These are phyloP conservation scores for Galeopsis tetrahit DNA, from an alignment of 257 asterid species.

Conservation along the genomic window DNA sequence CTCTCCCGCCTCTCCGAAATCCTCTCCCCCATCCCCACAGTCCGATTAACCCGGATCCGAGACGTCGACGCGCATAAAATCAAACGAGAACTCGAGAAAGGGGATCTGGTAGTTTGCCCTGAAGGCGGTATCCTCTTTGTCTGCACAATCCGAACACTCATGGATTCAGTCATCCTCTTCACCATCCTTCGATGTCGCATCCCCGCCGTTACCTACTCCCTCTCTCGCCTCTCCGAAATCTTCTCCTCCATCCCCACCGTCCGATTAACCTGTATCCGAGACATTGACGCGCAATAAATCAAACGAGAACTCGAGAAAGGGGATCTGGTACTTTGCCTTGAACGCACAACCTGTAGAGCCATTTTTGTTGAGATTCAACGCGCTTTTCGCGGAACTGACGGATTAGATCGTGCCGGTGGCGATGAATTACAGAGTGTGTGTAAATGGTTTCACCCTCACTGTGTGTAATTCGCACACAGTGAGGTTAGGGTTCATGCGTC, in stretches of 20 bases:
- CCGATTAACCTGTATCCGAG: slow-evolving; percentile 64
- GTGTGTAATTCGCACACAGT: too few relatives aligned
- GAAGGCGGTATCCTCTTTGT: too few relatives aligned
- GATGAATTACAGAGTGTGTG: slow-evolving; percentile 75
- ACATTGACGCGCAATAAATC: slow-evolving; percentile 69
- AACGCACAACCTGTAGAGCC: slow-evolving; percentile 93
- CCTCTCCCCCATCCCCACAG: slow-evolving; percentile 83
- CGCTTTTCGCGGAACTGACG: slow-evolving; percentile 79
- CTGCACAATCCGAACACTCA: slow-evolving; percentile 81
- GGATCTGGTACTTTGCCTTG: slow-evolving; percentile 73
- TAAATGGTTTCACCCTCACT: too few relatives aligned
- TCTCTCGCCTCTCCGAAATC: slow-evolving; percentile 73
- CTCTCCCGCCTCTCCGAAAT: slow-evolving; percentile 74
- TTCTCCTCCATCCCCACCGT: slow-evolving; percentile 81
- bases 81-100: slow-evolving; percentile 60
- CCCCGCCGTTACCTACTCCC: slow-evolving; percentile 76
- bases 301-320: slow-evolving; percentile 64
- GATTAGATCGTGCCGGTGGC: slow-evolving; percentile 89
- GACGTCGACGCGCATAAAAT: slow-evolving; percentile 71
- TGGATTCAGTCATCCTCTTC: slow-evolving; percentile 98
- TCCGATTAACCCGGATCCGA: slow-evolving; percentile 67
- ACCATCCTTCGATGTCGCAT: too few relatives aligned
- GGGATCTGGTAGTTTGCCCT: slow-evolving; percentile 74
- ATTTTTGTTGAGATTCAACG: slow-evolving; percentile 72
- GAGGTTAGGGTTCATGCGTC: too few relatives aligned